phyloP scores from a whole-genome alignment of 495 filamentous ascomycete species.

The Penicillium samsonianum region DNA sequence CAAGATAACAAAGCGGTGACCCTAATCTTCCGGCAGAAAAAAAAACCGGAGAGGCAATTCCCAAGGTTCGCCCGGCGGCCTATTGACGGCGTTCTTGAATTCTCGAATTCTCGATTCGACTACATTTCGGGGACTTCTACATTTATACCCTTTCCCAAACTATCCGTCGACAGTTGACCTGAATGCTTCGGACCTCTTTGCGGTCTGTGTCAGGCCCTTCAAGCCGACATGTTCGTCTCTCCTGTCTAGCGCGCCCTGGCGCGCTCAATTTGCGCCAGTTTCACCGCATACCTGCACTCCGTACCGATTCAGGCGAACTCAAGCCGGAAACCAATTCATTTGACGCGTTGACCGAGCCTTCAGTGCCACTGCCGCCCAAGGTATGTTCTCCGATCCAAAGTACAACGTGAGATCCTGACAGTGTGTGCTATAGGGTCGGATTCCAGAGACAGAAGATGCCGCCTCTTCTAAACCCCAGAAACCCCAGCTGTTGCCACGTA shows the following conservation, averaged over 20 bases:
- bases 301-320: background rate
- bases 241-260: conserved; percentile 35
- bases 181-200: conserved; percentile 45
- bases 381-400: background rate
- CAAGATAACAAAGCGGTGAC: conserved; percentile 17
- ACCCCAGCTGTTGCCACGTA: background rate
- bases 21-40: conserved; percentile 25
- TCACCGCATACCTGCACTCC: conserved; percentile 21
- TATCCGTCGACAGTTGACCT: conserved; percentile 15
- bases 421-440: background rate
- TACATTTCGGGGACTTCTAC: background rate
- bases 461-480: background rate
- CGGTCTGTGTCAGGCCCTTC: conserved; percentile 46
- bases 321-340: background rate
- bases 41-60: conserved; percentile 19
- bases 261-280: conserved; percentile 33
- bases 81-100: background rate
- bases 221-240: conserved; percentile 40
- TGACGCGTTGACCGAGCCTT: conserved; percentile 4
- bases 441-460: background rate
- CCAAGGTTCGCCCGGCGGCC: background rate
- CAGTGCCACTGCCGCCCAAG: background rate
- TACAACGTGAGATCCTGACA: background rate
- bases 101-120: conserved; percentile 1
- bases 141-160: conserved; percentile 6